These are phyloP conservation scores for Phytophthora hibernalis DNA, from an alignment of 352 stramenopile genomes.

Conservation along the genomic window DNA sequence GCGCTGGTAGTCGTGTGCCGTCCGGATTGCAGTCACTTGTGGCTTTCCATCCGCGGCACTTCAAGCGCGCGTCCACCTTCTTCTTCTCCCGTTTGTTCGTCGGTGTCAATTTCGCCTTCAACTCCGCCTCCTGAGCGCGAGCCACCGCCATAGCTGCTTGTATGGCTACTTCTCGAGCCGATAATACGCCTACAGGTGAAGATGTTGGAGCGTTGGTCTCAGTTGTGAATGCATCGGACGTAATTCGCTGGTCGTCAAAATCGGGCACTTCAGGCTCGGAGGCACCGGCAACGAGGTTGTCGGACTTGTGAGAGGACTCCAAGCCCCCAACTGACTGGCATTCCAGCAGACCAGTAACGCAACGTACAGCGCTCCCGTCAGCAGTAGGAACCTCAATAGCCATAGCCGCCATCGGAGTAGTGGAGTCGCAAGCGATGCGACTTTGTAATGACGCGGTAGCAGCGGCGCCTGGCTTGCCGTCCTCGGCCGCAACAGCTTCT, in stretches of 20 bases:
- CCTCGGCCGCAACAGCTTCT: conserved; percentile 19
- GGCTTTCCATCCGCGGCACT: conserved; percentile 36
- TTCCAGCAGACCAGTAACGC: conserved; percentile 28
- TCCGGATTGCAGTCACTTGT: conserved; percentile 33
- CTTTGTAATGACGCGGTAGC: conserved; percentile 1
- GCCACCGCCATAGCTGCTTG: conserved; percentile 26
- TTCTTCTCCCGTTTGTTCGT: conserved; percentile 28
- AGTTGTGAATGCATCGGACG: not conserved
- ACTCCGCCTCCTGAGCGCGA: conserved; percentile 23
- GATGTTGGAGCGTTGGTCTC: not conserved
- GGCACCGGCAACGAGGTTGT: not conserved
- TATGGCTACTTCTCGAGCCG: conserved; percentile 22
- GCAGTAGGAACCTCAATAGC: conserved; percentile 18
- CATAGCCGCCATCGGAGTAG: conserved; percentile 10
- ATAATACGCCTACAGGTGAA: conserved; percentile 4
- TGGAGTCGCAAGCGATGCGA: not conserved
- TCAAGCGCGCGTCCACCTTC: conserved; percentile 26
- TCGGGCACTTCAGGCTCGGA: not conserved
- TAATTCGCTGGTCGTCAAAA: not conserved
- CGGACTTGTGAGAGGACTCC: not conserved
- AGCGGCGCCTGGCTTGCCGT: conserved; percentile 12
- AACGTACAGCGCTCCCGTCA: conserved; percentile 17
- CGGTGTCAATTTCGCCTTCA: conserved; percentile 11
- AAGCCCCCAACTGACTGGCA: conserved; percentile 10
- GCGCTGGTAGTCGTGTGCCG: conserved; percentile 14